Conservation (phyloP, 768 basidiomycete species). For the Trametes cinnabarina region DNA sequence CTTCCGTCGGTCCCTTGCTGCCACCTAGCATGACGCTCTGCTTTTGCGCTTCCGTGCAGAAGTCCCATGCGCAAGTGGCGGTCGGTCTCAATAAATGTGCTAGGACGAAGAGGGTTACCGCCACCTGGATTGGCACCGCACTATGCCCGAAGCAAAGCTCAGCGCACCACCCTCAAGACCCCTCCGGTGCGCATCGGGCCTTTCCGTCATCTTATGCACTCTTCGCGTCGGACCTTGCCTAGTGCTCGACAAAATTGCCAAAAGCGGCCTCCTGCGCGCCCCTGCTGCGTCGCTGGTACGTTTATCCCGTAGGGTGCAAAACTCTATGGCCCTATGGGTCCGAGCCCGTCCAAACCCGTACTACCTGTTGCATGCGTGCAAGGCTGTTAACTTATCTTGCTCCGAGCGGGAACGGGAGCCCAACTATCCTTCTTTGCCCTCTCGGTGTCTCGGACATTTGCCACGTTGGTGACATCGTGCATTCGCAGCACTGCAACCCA, state of each 20-base stretch:
- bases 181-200: slow-evolving; percentile 6
- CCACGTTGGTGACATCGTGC: no score
- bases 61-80: neutral
- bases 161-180: neutral
- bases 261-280: neutral
- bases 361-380: no score
- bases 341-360: no score
- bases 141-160: neutral
- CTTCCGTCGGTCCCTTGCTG: slow-evolving; percentile 6
- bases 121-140: neutral
- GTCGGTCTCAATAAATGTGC: neutral
- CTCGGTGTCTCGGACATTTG: no score
- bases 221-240: neutral
- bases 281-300: neutral
- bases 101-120: neutral
- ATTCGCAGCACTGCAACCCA: no score
- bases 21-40: no score
- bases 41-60: no score
- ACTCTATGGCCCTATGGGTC: no score
- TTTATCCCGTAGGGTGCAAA: neutral
- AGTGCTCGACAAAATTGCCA: neutral
- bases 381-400: no score
- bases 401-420: neutral
- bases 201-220: neutral
- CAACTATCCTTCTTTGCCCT: no score